Percentiles rank a stretch among this genome's conserved stretches.
Evolutionary conservation across 2,329 filamentous ascomycete genomes (phyloP).

Genomic region (Cyphellophora europaea): DNA sequence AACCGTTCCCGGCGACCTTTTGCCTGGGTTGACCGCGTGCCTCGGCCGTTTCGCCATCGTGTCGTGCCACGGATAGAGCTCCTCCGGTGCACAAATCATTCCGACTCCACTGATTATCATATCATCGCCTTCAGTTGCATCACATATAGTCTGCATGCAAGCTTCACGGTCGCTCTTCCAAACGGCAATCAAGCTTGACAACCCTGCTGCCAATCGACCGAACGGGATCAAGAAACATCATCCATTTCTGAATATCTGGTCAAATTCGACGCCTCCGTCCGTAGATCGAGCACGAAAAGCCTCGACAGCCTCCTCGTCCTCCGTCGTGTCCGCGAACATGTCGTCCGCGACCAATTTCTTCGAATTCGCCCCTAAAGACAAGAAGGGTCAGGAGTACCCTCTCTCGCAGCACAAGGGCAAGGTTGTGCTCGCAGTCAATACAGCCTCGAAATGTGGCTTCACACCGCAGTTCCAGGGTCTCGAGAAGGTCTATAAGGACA

Average conservation of each 20-base stretch:
- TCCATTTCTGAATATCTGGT: conserved; percentile 2
- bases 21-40: too few species aligned
- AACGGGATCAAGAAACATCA: conserved; percentile 3
- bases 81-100: too few species aligned
- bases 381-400: conserved; percentile 63
- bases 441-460: conserved; percentile 97
- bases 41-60: too few species aligned
- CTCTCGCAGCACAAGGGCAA: conserved; percentile 73
- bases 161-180: conserved; percentile 4
- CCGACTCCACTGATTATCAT: too few species aligned
- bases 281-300: conserved; percentile 2
- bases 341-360: conserved; percentile 64
- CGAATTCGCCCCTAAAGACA: conserved; percentile 76
- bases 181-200: conserved; percentile 1
- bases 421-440: conserved; percentile 94
- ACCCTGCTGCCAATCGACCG: background rate
- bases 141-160: too few species aligned
- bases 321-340: conserved; percentile 44
- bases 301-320: background rate
- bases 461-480: conserved; percentile 89
- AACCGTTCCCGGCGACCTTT: too few species aligned
- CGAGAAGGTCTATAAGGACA: conserved; percentile 75
- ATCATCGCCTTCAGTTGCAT: too few species aligned
- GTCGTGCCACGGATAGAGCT: too few species aligned
- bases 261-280: conserved; percentile 1